A percentile compares a stretch with the other conserved stretches of the same genome.
These are phyloP conservation scores for Pleurotus citrinopileatus DNA, from an alignment of 768 basidiomycete genomes.

Conservation along the genomic window DNA sequence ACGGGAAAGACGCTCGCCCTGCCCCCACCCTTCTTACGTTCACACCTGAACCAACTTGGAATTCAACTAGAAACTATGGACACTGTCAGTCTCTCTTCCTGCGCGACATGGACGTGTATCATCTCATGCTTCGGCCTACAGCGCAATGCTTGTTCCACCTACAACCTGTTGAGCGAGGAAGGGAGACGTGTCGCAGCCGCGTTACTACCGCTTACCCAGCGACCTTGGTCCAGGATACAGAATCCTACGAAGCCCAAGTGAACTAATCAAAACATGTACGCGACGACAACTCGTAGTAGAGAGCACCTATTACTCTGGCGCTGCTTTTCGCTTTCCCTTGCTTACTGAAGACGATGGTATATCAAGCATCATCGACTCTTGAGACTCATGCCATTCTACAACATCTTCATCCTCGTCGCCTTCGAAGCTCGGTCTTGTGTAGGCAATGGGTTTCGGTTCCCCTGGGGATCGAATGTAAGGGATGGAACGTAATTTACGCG, in stretches of 20 bases:
- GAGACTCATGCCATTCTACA: constrained; percentile 10
- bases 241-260: constrained; percentile 10
- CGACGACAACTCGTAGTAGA: not conserved
- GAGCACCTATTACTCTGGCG: constrained; percentile 14
- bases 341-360: constrained; percentile 26
- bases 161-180: constrained; percentile 91
- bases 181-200: constrained; percentile 91
- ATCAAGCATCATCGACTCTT: constrained; percentile 19
- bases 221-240: constrained; percentile 46
- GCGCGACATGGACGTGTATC: no score
- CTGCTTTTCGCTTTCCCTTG: constrained; percentile 68
- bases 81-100: constrained; percentile 62
- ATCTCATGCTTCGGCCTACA: constrained; percentile 22
- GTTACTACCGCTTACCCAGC: constrained; percentile 64
- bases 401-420: constrained; percentile 59
- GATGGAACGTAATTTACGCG: constrained; percentile 15
- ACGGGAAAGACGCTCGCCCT: constrained; percentile 74
- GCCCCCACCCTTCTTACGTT: constrained; percentile 63
- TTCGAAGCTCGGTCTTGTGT: constrained; percentile 51
- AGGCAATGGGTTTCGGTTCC: constrained; percentile 55
- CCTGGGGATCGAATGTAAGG: constrained; percentile 33
- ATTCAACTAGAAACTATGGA: constrained; percentile 40
- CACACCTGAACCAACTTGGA: constrained; percentile 70
- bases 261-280: not conserved
- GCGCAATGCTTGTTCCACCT: constrained; percentile 95